Percentiles rank a stretch among this genome's conserved stretches.
Conservation (phyloP, 495 filamentous ascomycete genomes). For the Daldinia grandis region DNA sequence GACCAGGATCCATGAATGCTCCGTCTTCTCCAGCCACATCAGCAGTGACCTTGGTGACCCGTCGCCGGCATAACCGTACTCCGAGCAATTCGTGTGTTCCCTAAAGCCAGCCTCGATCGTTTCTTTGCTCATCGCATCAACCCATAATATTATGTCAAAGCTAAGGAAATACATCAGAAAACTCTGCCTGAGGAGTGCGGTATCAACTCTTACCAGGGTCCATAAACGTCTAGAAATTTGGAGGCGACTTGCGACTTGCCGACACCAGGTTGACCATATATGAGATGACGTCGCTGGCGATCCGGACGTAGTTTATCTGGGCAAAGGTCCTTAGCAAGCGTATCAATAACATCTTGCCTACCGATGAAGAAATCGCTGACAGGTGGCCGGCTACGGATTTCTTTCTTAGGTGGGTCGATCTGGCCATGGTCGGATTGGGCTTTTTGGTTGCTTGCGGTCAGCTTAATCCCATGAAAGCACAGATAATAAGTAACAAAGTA, state of each 20-base stretch:
- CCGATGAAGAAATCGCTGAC: constrained; percentile 9
- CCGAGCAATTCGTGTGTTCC: neutral
- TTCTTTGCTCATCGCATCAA: constrained; percentile 4
- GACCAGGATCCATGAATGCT: constrained; percentile 4
- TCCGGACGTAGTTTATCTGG: neutral
- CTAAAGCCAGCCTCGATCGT: constrained; percentile 4
- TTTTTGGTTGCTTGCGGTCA: neutral
- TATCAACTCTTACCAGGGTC: neutral
- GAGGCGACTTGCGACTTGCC: neutral
- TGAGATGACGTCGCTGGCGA: neutral
- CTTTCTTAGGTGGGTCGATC: neutral
- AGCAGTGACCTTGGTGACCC: neutral
- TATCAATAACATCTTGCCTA: neutral
- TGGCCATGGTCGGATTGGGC: constrained; percentile 5
- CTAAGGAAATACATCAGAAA: neutral
- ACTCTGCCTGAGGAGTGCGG: neutral
- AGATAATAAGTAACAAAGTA: neutral
- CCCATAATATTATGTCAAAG: constrained; percentile 7
- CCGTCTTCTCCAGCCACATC: neutral
- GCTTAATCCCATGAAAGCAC: neutral
- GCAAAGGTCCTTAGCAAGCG: neutral
- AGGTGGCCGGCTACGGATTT: neutral
- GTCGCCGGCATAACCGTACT: neutral
- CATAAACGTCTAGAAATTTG: constrained; percentile 1
- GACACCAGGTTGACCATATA: constrained; percentile 2